Evolutionary conservation across 805 yeast genomes (phyloP), one percentile per base, ranked within the genome.

Genomic region (Yamadazyma tumulicola): DNA sequence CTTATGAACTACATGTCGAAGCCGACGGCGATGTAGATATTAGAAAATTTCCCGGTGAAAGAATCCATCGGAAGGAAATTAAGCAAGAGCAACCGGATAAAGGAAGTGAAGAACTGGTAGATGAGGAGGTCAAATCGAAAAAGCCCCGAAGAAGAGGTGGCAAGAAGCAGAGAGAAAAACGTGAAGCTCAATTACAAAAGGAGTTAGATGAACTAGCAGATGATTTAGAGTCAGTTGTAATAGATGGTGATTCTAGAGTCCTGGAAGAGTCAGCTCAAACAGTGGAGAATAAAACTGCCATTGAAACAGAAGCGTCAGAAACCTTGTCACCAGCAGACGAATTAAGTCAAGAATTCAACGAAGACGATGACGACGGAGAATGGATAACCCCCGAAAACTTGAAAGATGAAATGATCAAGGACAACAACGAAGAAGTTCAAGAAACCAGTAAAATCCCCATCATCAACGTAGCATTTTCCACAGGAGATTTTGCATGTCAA

Each of bases 401-500:
- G 20, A 67, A 75, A 26, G 86, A 82, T 47, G 78, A 77, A 34
- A 71, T 85, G 54, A 55, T 79, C 25, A 81, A 79, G 52, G 91
- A 86, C 49, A 74, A 44, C 69, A 49, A 82, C 26, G 87, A 81
- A 50, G 72, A 74, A 38, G 67, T 77, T 7, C 56, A 55, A 33
- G 72, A 63, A 27, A 34, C 61, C 14, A 50, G 21, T 3, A 60
- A 53, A 3, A 53, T 45, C 5, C 50, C 61, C 8, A 47, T 62
- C n/a, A 72, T 81, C 38, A 75, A 79, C 43, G 93, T 82, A 13
- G 98, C 97, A 2, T 62, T 93, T 32, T 81, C 96, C 0, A 84
- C 97, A 0, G 95, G 95, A 18, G 99, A 93, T 75, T 93, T 91
- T 64, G 97, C 99, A 2, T 86, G 91, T 51, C 99, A 93, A 60